A percentile compares a stretch with the other conserved stretches of the same genome.
These are phyloP conservation scores for Boletus pseudopeckii DNA, from an alignment of 768 basidiomycete species.

Conservation along the genomic window DNA sequence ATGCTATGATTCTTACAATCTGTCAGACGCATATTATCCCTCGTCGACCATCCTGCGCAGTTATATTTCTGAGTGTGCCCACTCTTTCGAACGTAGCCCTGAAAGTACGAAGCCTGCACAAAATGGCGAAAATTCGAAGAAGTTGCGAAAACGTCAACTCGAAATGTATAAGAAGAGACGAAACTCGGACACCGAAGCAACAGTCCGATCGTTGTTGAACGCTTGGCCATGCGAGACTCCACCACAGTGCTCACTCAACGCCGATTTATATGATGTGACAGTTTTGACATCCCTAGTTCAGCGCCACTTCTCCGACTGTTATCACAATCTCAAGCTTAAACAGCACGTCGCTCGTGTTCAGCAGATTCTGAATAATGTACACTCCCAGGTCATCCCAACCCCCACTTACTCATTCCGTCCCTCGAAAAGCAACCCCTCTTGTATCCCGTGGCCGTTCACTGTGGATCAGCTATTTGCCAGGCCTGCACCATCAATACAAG, in stretches of 20 bases:
- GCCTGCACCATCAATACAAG: neutral
- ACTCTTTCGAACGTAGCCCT: conserved; percentile 9
- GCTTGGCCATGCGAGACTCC: conserved; percentile 22
- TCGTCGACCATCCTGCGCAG: neutral
- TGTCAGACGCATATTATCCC: conserved; percentile 9
- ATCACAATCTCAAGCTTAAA: conserved; percentile 13
- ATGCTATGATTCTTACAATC: conserved; percentile 6
- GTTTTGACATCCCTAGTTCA: neutral
- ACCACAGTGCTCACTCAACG: neutral
- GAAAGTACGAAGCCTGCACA: neutral
- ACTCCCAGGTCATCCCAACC: neutral
- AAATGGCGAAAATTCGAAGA: neutral
- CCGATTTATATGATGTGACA: conserved; percentile 1
- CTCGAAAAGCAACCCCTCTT: neutral
- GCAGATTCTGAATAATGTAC: neutral
- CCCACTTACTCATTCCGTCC: conserved; percentile 7
- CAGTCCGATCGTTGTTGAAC: neutral
- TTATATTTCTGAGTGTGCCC: neutral
- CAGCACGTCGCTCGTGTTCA: conserved; percentile 15
- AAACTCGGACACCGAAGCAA: neutral
- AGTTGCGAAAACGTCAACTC: conserved; percentile 3
- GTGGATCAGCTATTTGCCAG: conserved; percentile 6
- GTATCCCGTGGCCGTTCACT: neutral
- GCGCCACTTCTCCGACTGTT: conserved; percentile 14
- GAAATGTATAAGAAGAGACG: conserved; percentile 7